Base-by-base conservation (phyloP, 2,329 filamentous ascomycete species). In the Stemphylium beticola region DNA sequence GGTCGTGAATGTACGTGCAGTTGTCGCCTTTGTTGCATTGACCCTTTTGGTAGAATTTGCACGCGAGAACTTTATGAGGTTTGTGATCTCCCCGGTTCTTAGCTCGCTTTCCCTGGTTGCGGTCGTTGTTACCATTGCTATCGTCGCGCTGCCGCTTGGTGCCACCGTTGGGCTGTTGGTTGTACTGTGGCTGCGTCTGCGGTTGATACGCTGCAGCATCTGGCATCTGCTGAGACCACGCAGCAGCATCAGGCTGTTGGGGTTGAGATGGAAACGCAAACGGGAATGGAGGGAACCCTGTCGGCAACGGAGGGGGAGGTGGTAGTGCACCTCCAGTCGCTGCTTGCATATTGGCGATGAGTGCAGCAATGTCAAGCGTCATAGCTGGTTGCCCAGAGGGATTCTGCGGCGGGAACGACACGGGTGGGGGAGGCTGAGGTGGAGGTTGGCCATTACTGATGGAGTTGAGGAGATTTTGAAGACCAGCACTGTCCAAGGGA, bases 1-100 rank as follows among this genome's bases (percentile, higher is more conserved):
- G 26, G 46, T 90, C 87, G 68, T 92, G 89, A 51, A 88, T 82
- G 73, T 88, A 92, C 2, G 88, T 91, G 77, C 89, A 91, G 66
- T 86, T 86, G 32, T 88, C 87, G 18, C 89, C 89, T 69, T 90
- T 87, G 6, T 84, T 85, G 75, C 89, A 91, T 68, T 87, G 87
- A 12, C 88, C 88, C 68, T 89, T 84, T 53, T 84, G 81, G 80
- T 81, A 91, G 72, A 90, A 92, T 17, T 82, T 83, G 72, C 89
- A 91, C 4, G 87, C 82, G 67, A 74, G 61, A 6, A 76, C 69
- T 49, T 76, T 76, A 60, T 76, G 72, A 8, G 73, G 73, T 18
- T 66, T 61, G n/a, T 68, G 58, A 20, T 58, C 57, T 11, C 39
- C 46, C 4, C 53, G 58, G 14, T 56, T 59, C 50, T 69, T 72